These are phyloP conservation scores for Phytophthora multivora DNA, from an alignment of 352 stramenopile genomes.

Conservation along the genomic window DNA sequence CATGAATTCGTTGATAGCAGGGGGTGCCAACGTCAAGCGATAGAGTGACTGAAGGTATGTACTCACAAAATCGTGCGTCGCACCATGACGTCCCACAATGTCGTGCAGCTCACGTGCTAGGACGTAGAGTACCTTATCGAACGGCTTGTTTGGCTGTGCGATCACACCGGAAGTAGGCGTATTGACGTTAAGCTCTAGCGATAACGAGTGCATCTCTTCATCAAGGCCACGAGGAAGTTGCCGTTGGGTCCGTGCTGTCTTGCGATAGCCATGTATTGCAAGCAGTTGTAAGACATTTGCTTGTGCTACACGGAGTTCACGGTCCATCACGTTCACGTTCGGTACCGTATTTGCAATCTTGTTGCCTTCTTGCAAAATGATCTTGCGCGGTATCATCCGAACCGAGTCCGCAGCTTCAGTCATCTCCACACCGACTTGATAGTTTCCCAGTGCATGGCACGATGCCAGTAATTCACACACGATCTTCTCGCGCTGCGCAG, in stretches of 20 bases:
- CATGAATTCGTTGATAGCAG: slow-evolving; percentile 78
- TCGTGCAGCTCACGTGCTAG: slow-evolving; percentile 76
- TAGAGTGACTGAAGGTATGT: slow-evolving; percentile 84
- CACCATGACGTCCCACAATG: slow-evolving; percentile 60
- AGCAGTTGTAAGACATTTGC: slow-evolving; percentile 67
- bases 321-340: slow-evolving; percentile 63
- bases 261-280: slow-evolving; percentile 58
- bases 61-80: slow-evolving; percentile 64
- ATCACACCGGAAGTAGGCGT: slow-evolving; percentile 75
- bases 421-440: slow-evolving; percentile 66
- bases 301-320: slow-evolving; percentile 73
- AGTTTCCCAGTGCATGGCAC: slow-evolving; percentile 75
- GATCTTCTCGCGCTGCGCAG: slow-evolving; percentile 71
- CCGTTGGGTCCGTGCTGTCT: slow-evolving; percentile 65
- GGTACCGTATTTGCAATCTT: slow-evolving; percentile 42
- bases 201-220: slow-evolving; percentile 75
- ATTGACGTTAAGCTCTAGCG: slow-evolving; percentile 82
- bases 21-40: slow-evolving; percentile 60
- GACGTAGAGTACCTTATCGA: slow-evolving; percentile 71
- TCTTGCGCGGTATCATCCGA: slow-evolving; percentile 75
- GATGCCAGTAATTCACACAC: slow-evolving; percentile 75
- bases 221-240: slow-evolving; percentile 70
- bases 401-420: slow-evolving; percentile 53
- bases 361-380: slow-evolving; percentile 70
- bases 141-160: slow-evolving; percentile 76